A percentile compares a stretch with the other conserved stretches of the same genome.
Conservation (phyloP, 768 basidiomycete genomes). For the Omphalotus guepiniiformis region DNA sequence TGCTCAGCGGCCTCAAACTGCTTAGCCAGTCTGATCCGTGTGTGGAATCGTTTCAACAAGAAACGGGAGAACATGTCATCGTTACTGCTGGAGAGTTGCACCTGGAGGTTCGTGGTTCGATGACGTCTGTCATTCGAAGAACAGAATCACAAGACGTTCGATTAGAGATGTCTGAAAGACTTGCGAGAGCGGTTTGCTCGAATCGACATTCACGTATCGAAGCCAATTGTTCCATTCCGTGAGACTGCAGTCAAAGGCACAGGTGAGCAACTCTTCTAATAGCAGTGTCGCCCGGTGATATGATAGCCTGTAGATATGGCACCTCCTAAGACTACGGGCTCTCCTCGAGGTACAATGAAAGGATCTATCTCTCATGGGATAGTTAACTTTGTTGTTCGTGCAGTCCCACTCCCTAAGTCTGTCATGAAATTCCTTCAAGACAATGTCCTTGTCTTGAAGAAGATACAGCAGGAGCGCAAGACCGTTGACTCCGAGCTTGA, state of each 20-base stretch:
- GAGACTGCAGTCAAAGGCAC: constrained; percentile 85
- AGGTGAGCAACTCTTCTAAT: too few relatives aligned
- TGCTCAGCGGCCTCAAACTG: constrained; percentile 82
- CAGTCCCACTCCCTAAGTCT: constrained; percentile 66
- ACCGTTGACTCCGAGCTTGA: constrained; percentile 22
- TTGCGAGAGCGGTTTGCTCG: constrained; percentile 93
- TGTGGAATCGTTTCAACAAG: constrained; percentile 95
- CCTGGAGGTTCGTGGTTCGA: constrained; percentile 62
- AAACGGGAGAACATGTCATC: constrained; percentile 97
- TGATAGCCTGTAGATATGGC: constrained; percentile 76
- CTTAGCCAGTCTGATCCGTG: constrained; percentile 96
- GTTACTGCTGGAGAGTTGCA: constrained; percentile 94
- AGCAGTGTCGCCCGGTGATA: too few relatives aligned
- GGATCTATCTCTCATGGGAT: constrained; percentile 65
- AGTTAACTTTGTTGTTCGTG: constrained; percentile 81
- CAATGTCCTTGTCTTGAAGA: constrained; percentile 62
- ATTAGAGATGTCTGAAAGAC: constrained; percentile 97
- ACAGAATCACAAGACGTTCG: constrained; percentile 6
- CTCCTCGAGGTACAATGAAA: constrained; percentile 72
- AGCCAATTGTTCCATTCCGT: constrained; percentile 96
- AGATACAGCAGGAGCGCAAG: constrained; percentile 43
- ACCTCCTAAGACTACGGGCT: constrained; percentile 68
- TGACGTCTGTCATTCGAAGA: background rate
- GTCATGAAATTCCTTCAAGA: constrained; percentile 76
- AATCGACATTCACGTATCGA: constrained; percentile 88